Conservation (phyloP, 2,329 filamentous ascomycete species). For the Elsinoe fawcettii region DNA sequence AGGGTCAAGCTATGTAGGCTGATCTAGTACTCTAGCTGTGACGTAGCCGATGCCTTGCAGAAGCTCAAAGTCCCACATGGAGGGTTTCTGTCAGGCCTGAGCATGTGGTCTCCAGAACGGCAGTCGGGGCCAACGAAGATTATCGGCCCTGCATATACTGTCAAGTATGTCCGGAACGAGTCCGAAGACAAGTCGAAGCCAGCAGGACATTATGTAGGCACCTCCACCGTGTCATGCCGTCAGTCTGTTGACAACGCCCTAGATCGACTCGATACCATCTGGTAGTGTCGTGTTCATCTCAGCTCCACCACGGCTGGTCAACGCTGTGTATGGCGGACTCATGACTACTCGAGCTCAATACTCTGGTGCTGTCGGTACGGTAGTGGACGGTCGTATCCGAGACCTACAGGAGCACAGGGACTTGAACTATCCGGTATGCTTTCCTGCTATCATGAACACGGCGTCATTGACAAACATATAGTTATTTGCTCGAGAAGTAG, state of each 20-base stretch:
- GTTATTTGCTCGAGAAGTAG: slow-evolving; percentile 30
- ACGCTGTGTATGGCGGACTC: slow-evolving; percentile 48
- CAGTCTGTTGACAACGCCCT: background rate
- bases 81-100: slow-evolving; percentile 48
- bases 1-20: background rate
- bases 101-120: slow-evolving; percentile 47
- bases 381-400: slow-evolving; percentile 47
- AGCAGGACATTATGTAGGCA: slow-evolving; percentile 40
- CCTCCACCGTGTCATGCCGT: background rate
- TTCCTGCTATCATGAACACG: background rate
- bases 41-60: slow-evolving; percentile 46
- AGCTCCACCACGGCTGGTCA: slow-evolving; percentile 38
- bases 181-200: slow-evolving; percentile 40
- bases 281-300: slow-evolving; percentile 47
- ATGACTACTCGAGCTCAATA: slow-evolving; percentile 44
- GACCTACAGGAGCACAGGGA: slow-evolving; percentile 49
- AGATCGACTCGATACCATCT: slow-evolving; percentile 45
- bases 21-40: slow-evolving; percentile 32
- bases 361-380: slow-evolving; percentile 40
- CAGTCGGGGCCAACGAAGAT: slow-evolving; percentile 47
- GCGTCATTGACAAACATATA: slow-evolving; percentile 3
- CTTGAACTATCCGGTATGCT: slow-evolving; percentile 37
- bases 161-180: slow-evolving; percentile 43
- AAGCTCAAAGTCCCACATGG: slow-evolving; percentile 42
- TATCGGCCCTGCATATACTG: slow-evolving; percentile 48